These are phyloP conservation scores for Peribolospora baueri DNA, from an alignment of 768 basidiomycete genomes.

Conservation along the genomic window DNA sequence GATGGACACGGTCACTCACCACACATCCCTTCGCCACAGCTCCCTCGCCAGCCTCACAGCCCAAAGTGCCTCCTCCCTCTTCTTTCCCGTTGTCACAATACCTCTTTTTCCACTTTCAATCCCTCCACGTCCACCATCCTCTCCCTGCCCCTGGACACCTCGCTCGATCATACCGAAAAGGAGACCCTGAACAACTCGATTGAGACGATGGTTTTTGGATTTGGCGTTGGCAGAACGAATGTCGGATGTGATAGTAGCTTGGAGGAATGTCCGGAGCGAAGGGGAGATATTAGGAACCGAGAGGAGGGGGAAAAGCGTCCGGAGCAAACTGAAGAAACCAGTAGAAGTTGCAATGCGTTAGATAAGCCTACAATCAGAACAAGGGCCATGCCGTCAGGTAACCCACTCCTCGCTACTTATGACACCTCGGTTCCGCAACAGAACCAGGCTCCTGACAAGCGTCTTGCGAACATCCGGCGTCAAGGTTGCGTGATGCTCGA, in stretches of 20 bases:
- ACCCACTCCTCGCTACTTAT: slow-evolving; percentile 77
- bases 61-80: slow-evolving; percentile 47
- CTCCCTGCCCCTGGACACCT: slow-evolving; percentile 20
- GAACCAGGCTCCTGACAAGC: slow-evolving; percentile 71
- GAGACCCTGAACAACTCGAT: slow-evolving; percentile 83
- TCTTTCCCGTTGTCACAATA: slow-evolving; percentile 17
- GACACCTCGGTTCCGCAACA: slow-evolving; percentile 77
- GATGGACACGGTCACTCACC: slow-evolving; percentile 23
- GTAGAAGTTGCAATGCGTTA: background rate
- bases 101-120: slow-evolving; percentile 52
- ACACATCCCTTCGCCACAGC: slow-evolving; percentile 76
- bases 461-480: slow-evolving; percentile 59
- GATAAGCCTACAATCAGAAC: background rate
- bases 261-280: slow-evolving; percentile 56
- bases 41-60: slow-evolving; percentile 82
- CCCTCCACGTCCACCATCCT: slow-evolving; percentile 59
- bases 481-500: slow-evolving; percentile 50
- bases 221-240: slow-evolving; percentile 71
- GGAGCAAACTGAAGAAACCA: slow-evolving; percentile 39
- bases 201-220: slow-evolving; percentile 82
- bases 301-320: slow-evolving; percentile 76
- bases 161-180: slow-evolving; percentile 87
- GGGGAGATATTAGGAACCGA: slow-evolving; percentile 67
- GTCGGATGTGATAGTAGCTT: slow-evolving; percentile 78
- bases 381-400: too few relatives aligned